A percentile compares a stretch with the other conserved stretches of the same genome.
These are phyloP conservation scores for Penicillium psychrofluorescens DNA, from an alignment of 495 filamentous ascomycete species.

Conservation along the genomic window DNA sequence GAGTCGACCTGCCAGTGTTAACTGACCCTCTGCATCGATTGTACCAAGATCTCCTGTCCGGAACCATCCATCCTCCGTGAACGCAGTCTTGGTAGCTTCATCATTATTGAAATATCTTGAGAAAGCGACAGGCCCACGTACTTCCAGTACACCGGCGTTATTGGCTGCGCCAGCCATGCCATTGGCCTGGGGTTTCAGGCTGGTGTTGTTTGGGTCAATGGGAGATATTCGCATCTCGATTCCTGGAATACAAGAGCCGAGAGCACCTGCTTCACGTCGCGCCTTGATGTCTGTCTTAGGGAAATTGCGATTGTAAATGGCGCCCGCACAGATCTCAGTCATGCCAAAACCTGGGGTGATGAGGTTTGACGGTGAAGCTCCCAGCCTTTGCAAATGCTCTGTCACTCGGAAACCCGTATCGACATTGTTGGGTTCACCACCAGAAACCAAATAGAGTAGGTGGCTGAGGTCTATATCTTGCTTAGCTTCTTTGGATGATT, in stretches of 20 bases:
- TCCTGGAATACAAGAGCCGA: slow-evolving; percentile 16
- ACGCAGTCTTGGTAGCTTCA: slow-evolving; percentile 52
- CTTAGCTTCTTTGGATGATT: background rate
- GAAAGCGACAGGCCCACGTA: slow-evolving; percentile 59
- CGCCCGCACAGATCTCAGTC: slow-evolving; percentile 48
- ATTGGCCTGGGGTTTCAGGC: background rate
- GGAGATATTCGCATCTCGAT: background rate
- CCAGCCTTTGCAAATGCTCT: slow-evolving; percentile 1
- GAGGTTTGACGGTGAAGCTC: slow-evolving; percentile 11
- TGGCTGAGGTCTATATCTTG: slow-evolving; percentile 10
- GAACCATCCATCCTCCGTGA: slow-evolving; percentile 71
- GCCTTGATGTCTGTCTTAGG: slow-evolving; percentile 24
- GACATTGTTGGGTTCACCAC: slow-evolving; percentile 25
- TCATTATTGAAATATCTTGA: slow-evolving; percentile 66
- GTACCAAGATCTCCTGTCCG: slow-evolving; percentile 70
- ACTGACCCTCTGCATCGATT: slow-evolving; percentile 50
- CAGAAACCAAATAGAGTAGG: slow-evolving; percentile 16
- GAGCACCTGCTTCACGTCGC: slow-evolving; percentile 17
- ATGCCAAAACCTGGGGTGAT: slow-evolving; percentile 45
- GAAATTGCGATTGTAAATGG: slow-evolving; percentile 31
- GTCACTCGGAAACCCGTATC: slow-evolving; percentile 10
- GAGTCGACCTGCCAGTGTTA: slow-evolving; percentile 45
- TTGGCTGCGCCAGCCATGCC: too few relatives aligned
- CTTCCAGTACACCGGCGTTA: slow-evolving; percentile 16
- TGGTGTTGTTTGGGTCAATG: background rate